Base-by-base conservation (phyloP, 192 early-diverging fungal genomes). In the Coemansia sp. region DNA sequence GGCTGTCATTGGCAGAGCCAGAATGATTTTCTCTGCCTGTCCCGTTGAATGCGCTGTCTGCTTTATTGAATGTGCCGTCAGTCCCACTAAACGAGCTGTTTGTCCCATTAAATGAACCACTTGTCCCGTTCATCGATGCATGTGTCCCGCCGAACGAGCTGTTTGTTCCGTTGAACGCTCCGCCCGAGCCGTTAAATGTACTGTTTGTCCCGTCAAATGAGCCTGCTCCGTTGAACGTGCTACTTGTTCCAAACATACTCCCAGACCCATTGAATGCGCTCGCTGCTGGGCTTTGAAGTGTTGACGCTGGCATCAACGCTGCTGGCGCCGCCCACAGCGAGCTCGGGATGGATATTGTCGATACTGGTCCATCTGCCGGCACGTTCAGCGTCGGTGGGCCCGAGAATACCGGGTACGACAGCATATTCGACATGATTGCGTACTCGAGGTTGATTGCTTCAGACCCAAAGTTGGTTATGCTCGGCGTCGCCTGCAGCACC, bases 401-500 rank as follows among this genome's bases (percentile, higher is more conserved):
- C 67, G 69, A 18, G 70, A 79, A 64, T 53, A 83, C 68, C n/a
- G 84, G 81, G 46, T 86, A 83, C 28, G 84, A 75, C n/a, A 97
- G 82, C 93, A 97, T 97, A 63, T 85, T 92, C 3, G 90, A 91
- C 20, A 97, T 74, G 37, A 96, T 89, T 2, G 89, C 86, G 66
- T 94, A 93, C 75, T 97, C 95, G 31, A 93, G 83, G 64, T 92
- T 96, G 61, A 89, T 84, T 26, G 90, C 81, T 54, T 92, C 92
- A 4, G 95, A 97, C 24, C 91, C 91, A 83, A 97, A 97, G 62
- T 63, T 68, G 17, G 53, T 48, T 18, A 54, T 23, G 12, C 60
- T 61, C 64, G 70, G 68, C 37, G 58, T 74, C 38, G 58, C 56
- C 18, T 57, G 74, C 46, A 66, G 60, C 31, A 57, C 37, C 37